These are phyloP conservation scores for sweet orange (Citrus sinensis) DNA, from an alignment of 345 rosid genomes.

Conservation along the genomic window DVS_A1.0 CM039165.1:35235001-35235500, in stretches of 20 bases:
- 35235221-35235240: conserved; percentile 95
- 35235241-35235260: conserved; percentile 36
- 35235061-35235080: conserved; percentile 87
- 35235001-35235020: conserved; percentile 96
- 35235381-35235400: neutral
- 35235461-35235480: conserved; percentile 64
- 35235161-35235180: conserved; percentile 98
- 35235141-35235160: conserved; percentile 97
- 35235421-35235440: conserved; percentile 86
- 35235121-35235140: conserved; percentile 97
- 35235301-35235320: neutral
- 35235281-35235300: too few relatives aligned
- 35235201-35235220: conserved; percentile 90
- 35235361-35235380: neutral
- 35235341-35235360: neutral
- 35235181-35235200: conserved; percentile 56
- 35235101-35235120: conserved; percentile 91
- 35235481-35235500: conserved; percentile 86
- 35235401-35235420: neutral
- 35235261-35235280: neutral
- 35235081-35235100: conserved; percentile 75
- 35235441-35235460: conserved; percentile 96
- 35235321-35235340: neutral
- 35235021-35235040: conserved; percentile 77
- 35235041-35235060: conserved; percentile 93